Conservation (phyloP, 257 asterid genomes). For the Nicotiana noctiflora region DNA sequence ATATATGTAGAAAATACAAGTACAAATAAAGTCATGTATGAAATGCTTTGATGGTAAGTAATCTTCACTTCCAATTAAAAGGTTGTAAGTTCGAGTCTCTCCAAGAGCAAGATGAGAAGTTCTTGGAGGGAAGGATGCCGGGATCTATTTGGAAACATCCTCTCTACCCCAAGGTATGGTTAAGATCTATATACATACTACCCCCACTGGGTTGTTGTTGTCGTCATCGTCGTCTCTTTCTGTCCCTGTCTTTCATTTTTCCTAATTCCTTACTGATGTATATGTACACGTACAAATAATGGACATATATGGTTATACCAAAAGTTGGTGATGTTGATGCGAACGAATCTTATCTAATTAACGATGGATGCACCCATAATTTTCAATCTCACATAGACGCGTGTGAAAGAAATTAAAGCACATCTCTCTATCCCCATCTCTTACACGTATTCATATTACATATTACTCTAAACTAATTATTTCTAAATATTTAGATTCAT, state of each 20-base stretch:
- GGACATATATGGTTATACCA: not conserved
- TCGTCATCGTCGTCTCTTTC: no score
- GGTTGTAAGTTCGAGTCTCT: no score
- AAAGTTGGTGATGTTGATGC: constrained; percentile 8
- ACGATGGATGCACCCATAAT: constrained; percentile 4
- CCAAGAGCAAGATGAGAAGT: no score
- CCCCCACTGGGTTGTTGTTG: no score
- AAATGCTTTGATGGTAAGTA: no score
- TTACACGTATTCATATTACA: not conserved
- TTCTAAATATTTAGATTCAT: not conserved
- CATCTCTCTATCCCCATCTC: not conserved
- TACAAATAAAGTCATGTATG: not conserved
- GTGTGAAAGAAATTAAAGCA: not conserved
- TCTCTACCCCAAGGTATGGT: no score
- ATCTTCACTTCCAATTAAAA: no score
- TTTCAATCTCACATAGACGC: not conserved
- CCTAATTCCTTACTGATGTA: not conserved
- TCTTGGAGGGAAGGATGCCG: no score
- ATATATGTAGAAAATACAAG: not conserved
- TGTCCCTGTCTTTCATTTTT: not conserved
- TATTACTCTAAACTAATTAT: not conserved
- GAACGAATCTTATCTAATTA: not conserved
- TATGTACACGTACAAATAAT: not conserved
- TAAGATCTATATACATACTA: no score
- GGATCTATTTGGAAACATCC: no score